A percentile compares a stretch with the other conserved stretches of the same genome.
Conservation (phyloP, 495 filamentous ascomycete species). For the Lasiosphaeria hispida region DNA sequence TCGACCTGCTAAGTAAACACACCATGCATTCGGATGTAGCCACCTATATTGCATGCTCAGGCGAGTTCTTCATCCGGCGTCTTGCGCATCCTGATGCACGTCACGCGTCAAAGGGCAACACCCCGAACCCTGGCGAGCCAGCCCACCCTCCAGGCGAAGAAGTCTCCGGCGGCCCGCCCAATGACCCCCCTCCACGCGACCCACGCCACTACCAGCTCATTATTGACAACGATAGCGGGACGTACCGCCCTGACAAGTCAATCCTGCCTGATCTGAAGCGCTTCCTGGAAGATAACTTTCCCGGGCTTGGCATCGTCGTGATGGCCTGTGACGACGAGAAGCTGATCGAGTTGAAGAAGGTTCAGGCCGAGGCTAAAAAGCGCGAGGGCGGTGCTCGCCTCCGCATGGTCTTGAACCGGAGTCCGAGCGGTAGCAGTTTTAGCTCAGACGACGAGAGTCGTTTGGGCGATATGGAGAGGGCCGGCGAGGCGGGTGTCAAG, state of each 20-base stretch:
- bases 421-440: conserved; percentile 50
- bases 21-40: conserved; percentile 92
- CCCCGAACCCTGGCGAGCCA: conserved; percentile 20
- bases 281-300: conserved; percentile 69
- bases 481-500: conserved; percentile 25
- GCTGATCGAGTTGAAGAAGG: conserved; percentile 53
- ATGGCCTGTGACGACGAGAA: conserved; percentile 70
- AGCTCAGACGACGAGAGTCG: conserved; percentile 76
- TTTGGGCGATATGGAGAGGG: conserved; percentile 52
- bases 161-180: conserved; percentile 37
- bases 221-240: conserved; percentile 94
- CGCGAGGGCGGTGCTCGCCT: conserved; percentile 54
- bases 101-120: neutral
- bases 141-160: conserved; percentile 21
- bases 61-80: conserved; percentile 87
- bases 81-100: conserved; percentile 28
- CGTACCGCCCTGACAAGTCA: conserved; percentile 80
- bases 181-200: conserved; percentile 47
- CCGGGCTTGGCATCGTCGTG: conserved; percentile 66
- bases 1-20: conserved; percentile 89
- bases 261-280: conserved; percentile 65
- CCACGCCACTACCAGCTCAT: conserved; percentile 77
- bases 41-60: conserved; percentile 84
- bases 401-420: conserved; percentile 64
- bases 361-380: conserved; percentile 54